Base-by-base conservation (phyloP, 192 early-diverging fungal genomes). In the Borealophlyctis nickersoniae region DNA sequence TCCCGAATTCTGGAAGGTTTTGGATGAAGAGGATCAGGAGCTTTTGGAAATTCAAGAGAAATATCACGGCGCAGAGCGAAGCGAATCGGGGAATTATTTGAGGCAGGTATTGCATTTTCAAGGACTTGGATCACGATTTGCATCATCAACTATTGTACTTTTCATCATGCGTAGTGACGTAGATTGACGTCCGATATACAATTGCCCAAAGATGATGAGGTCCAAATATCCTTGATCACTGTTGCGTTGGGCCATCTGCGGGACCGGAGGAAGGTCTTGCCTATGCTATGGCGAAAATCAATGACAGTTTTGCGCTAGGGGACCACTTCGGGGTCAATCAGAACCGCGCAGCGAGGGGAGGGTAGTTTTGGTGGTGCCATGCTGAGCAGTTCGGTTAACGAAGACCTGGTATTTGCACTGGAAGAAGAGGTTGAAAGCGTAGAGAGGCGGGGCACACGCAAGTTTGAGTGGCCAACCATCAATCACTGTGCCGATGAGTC, bases 81-180 rank as follows among this genome's bases (percentile, higher is more conserved):
- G 45, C 67, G 36, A 92, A 92, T 36, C 77, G 89, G 3, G 73
- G 75, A 52, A 69, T 71, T 36, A 71, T n/a, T 91, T 50, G 87
- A 91, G 39, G n/a, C n/a, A n/a, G n/a, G n/a, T n/a, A n/a, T n/a
- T n/a, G n/a, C 11, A 57, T 92, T 30, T 87, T 91, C 70, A 79
- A 79, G 53, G 60, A 72, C 7, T 66, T 89, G 7, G 88, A 92
- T 57, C 66, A 84, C 29, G 87, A 90, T 31, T 61, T 91, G 28
- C 74, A 81, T 29, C 74, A 85, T 23, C 81, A 84, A 55, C 69
- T 90, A 31, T 65, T 75, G 19, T 88, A 85, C 66, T 79, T 90
- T 24, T 56, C 68, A 16, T 80, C 81, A 14, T 91, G 88, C 70
- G 74, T 86, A 11, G 67, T 91, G 33, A 79, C 73, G 14, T n/a